Evolutionary conservation across 805 yeast genomes (phyloP).

Genomic region (Pichia deserticola): DNA sequence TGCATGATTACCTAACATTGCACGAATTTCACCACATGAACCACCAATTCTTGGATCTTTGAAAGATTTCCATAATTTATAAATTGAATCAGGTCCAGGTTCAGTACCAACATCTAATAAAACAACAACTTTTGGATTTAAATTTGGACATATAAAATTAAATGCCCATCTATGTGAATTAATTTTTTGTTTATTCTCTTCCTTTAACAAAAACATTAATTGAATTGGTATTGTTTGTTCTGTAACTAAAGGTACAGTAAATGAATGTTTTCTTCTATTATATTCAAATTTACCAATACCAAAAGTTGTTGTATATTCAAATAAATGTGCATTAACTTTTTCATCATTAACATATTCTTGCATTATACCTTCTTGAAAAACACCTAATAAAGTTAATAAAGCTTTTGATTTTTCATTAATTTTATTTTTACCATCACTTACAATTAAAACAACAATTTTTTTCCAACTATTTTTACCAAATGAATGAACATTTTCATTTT

Average conservation of each 20-base stretch:
- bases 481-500: slow-evolving; percentile 43
- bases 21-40: slow-evolving; percentile 94
- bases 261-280: slow-evolving; percentile 41
- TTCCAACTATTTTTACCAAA: slow-evolving; percentile 97
- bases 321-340: slow-evolving; percentile 78
- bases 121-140: slow-evolving; percentile 76
- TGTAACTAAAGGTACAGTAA: slow-evolving; percentile 55
- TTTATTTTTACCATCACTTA: slow-evolving; percentile 85
- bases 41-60: slow-evolving; percentile 81
- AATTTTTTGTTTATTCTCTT: slow-evolving; percentile 81
- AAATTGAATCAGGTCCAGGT: slow-evolving; percentile 80
- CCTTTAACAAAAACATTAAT: slow-evolving; percentile 79
- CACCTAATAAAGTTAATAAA: slow-evolving; percentile 76
- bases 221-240: slow-evolving; percentile 72
- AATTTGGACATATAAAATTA: slow-evolving; percentile 77
- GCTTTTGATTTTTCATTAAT: slow-evolving; percentile 73
- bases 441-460: slow-evolving; percentile 79
- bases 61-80: slow-evolving; percentile 84
- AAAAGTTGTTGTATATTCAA: slow-evolving; percentile 87
- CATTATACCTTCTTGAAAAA: slow-evolving; percentile 91
- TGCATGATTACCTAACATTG: slow-evolving; percentile 38
- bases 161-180: slow-evolving; percentile 96
- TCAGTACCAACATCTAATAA: slow-evolving; percentile 91
- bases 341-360: slow-evolving; percentile 79
- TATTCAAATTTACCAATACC: slow-evolving; percentile 46